Percentiles rank a stretch among this genome's conserved stretches.
Evolutionary conservation across 352 stramenopile genomes (phyloP).

Genomic region (Thalassiosira hispida): DNA sequence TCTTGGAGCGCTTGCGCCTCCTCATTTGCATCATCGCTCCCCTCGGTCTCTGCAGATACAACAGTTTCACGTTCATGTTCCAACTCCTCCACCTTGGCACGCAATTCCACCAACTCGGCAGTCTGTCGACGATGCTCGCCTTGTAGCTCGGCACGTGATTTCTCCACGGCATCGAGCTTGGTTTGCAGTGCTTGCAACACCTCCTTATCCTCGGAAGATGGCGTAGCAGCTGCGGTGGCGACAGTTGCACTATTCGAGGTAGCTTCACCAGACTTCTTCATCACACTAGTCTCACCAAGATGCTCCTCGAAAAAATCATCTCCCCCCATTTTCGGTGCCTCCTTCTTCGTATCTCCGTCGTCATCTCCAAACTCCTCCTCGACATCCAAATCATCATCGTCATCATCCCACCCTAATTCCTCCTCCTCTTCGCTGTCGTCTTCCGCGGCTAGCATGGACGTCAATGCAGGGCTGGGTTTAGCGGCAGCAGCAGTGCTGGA

Average conservation of each 20-base stretch:
- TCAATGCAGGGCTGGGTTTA: background rate
- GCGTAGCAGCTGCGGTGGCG: background rate
- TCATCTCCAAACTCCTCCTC: slow-evolving; percentile 6
- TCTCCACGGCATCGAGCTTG: slow-evolving; percentile 33
- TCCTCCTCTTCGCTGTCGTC: slow-evolving; percentile 24
- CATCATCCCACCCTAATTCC: slow-evolving; percentile 46
- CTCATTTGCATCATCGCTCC: background rate
- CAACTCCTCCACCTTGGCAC: slow-evolving; percentile 42
- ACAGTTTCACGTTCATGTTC: background rate
- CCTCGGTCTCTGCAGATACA: background rate
- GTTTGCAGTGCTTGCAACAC: slow-evolving; percentile 25
- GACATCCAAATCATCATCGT: slow-evolving; percentile 29
- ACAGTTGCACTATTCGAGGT: background rate
- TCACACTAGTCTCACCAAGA: background rate
- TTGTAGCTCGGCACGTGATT: slow-evolving; percentile 27
- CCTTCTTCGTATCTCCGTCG: background rate
- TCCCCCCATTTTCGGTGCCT: background rate
- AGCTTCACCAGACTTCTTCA: no score
- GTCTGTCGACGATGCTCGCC: slow-evolving; percentile 37
- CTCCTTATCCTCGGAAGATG: slow-evolving; percentile 11
- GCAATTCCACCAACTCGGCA: slow-evolving; percentile 38
- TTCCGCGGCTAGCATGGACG: slow-evolving; percentile 11
- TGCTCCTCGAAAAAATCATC: slow-evolving; percentile 1
- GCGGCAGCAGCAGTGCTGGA: no score
- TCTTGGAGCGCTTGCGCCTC: slow-evolving; percentile 8